A percentile compares a stretch with the other conserved stretches of the same genome.
Conservation (phyloP, 2,329 filamentous ascomycete species). For the Gnomoniopsis smithogilvyi region DNA sequence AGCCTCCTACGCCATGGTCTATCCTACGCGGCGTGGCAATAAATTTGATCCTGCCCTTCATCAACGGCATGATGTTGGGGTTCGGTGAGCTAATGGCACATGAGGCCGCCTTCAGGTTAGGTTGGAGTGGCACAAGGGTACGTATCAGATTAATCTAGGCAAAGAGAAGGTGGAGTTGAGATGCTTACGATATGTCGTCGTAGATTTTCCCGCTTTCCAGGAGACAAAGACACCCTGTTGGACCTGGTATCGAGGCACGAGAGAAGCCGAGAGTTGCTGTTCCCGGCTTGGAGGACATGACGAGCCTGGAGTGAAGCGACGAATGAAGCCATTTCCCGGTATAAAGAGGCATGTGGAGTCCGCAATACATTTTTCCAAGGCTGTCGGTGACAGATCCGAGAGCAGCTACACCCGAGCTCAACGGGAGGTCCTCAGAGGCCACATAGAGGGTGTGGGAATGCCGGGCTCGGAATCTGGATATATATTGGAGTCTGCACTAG, state of each 20-base stretch:
- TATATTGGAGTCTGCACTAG: not conserved
- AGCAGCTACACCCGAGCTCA: not conserved
- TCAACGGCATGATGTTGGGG: constrained; percentile 97
- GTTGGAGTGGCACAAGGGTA: constrained; percentile 94
- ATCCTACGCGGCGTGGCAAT: constrained; percentile 86
- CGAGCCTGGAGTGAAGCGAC: constrained; percentile 60
- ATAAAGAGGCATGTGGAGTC: not conserved
- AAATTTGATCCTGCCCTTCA: constrained; percentile 90
- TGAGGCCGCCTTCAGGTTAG: constrained; percentile 87
- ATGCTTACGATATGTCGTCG: not conserved
- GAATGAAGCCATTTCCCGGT: not conserved
- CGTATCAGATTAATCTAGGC: constrained; percentile 24
- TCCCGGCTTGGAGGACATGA: constrained; percentile 61
- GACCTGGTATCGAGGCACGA: constrained; percentile 78
- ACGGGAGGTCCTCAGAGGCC: not conserved
- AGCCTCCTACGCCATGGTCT: constrained; percentile 82
- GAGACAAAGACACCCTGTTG: constrained; percentile 64
- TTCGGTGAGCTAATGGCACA: constrained; percentile 97
- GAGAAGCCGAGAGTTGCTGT: constrained; percentile 59
- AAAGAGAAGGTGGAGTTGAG: too few species aligned
- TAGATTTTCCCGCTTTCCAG: constrained; percentile 58
- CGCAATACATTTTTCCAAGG: not conserved
- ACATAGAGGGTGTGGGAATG: not conserved
- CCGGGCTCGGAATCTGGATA: not conserved
- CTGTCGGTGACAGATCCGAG: not conserved